phyloP scores from a whole-genome alignment of 2,329 filamentous ascomycete species.

The Colletotrichum falcatum region DNA sequence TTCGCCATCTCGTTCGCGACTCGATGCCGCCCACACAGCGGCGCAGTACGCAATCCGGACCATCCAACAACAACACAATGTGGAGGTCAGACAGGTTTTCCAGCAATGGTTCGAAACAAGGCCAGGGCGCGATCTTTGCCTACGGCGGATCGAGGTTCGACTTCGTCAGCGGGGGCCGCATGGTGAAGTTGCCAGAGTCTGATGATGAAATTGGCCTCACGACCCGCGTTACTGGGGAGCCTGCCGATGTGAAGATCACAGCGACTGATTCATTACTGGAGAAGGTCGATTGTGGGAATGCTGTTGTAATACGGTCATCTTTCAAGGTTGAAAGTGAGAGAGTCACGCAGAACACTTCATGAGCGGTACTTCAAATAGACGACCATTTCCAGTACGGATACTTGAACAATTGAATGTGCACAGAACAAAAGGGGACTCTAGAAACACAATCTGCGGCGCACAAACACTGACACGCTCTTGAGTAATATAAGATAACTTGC shows the following conservation, averaged over 20 bases:
- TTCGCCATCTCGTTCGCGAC: conserved; percentile 30
- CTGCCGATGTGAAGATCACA: neutral
- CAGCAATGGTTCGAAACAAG: conserved; percentile 10
- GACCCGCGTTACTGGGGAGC: neutral
- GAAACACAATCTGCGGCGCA: too few species aligned
- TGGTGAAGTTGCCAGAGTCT: conserved; percentile 9
- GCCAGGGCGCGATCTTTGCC: conserved; percentile 22
- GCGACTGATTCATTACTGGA: conserved; percentile 8
- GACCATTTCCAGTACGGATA: too few species aligned
- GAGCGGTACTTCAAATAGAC: too few species aligned
- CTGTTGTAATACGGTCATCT: neutral
- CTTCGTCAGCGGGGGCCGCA: conserved; percentile 10
- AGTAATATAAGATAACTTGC: too few species aligned
- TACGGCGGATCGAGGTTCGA: conserved; percentile 28
- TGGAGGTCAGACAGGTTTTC: conserved; percentile 15
- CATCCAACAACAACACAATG: neutral
- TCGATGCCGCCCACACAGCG: conserved; percentile 13
- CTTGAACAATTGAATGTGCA: too few species aligned
- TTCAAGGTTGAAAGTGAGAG: neutral
- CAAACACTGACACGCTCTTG: too few species aligned
- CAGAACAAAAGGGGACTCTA: too few species aligned
- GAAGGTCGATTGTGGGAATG: conserved; percentile 41
- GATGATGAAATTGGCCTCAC: conserved; percentile 36
- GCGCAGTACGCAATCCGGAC: neutral
- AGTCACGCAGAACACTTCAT: too few species aligned